Percentiles rank a stretch among this genome's conserved stretches.
phyloP scores from a whole-genome alignment of 2,329 filamentous ascomycete species.

The Leptographium lundbergii region DNA sequence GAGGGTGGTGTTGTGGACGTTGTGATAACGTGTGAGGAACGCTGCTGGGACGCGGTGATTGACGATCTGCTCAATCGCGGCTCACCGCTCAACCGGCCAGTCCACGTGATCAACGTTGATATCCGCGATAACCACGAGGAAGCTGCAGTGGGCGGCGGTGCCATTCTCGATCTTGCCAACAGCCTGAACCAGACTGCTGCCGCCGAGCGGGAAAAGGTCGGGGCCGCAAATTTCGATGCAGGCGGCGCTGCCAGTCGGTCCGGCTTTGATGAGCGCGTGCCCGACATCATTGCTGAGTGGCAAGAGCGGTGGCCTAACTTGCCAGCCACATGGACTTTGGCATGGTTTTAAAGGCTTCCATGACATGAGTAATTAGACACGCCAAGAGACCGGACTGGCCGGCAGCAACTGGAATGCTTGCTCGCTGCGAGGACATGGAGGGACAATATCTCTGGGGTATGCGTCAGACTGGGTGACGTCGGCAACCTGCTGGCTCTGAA shows the following conservation, averaged over 20 bases:
- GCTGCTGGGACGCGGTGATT: slow-evolving; percentile 95
- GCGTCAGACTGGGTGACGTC: neutral
- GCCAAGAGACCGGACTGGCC: neutral
- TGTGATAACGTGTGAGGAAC: slow-evolving; percentile 93
- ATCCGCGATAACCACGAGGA: slow-evolving; percentile 99
- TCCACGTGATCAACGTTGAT: slow-evolving; percentile 97
- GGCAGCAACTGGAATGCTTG: neutral
- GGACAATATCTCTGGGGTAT: no score
- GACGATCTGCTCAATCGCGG: slow-evolving; percentile 85
- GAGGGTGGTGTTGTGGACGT: slow-evolving; percentile 87
- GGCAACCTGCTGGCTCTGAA: neutral
- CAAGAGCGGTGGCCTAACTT: slow-evolving; percentile 89
- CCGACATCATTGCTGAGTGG: slow-evolving; percentile 84
- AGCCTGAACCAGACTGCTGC: slow-evolving; percentile 68
- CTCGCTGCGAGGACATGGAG: neutral
- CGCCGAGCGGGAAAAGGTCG: slow-evolving; percentile 59
- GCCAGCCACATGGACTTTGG: slow-evolving; percentile 85
- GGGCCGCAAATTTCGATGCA: slow-evolving; percentile 54
- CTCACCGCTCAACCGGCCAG: slow-evolving; percentile 75
- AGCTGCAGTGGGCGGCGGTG: slow-evolving; percentile 76
- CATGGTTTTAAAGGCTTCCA: slow-evolving; percentile 64
- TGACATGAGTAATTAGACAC: neutral
- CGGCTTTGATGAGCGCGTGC: slow-evolving; percentile 85
- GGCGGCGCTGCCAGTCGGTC: slow-evolving; percentile 54
- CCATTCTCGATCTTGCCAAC: slow-evolving; percentile 83